Percentiles rank a stretch among this genome's conserved stretches.
phyloP scores from a whole-genome alignment of 2,329 filamentous ascomycete species.

The Exophiala viscosa region DNA sequence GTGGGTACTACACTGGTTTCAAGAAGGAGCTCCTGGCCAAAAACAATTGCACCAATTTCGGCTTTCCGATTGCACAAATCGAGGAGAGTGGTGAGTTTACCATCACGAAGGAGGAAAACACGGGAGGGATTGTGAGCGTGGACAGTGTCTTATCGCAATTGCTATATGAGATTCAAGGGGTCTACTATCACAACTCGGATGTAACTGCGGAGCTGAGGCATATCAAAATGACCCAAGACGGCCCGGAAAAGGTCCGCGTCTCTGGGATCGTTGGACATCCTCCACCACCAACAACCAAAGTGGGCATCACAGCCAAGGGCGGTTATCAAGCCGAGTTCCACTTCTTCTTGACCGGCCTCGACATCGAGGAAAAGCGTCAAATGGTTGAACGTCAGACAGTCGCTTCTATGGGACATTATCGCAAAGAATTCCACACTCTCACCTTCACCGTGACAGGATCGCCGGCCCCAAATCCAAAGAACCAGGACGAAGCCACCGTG shows the following conservation, averaged over 20 bases:
- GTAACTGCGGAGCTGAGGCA: conserved; percentile 50
- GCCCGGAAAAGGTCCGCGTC: conserved; percentile 47
- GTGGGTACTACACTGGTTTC: conserved; percentile 43
- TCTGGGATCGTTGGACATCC: conserved; percentile 39
- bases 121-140: conserved; percentile 39
- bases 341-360: conserved; percentile 43
- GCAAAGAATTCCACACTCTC: conserved; percentile 22
- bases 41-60: conserved; percentile 38
- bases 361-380: conserved; percentile 44
- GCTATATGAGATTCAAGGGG: conserved; percentile 47
- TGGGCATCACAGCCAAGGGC: conserved; percentile 44
- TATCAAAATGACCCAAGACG: conserved; percentile 49
- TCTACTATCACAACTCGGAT: conserved; percentile 55
- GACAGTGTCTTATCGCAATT: conserved; percentile 50
- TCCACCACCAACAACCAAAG: conserved; percentile 49
- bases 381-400: conserved; percentile 41
- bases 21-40: conserved; percentile 31
- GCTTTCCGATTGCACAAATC: conserved; percentile 45
- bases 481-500: conserved; percentile 34
- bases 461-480: conserved; percentile 27
- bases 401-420: conserved; percentile 29
- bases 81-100: conserved; percentile 36
- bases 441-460: conserved; percentile 20
- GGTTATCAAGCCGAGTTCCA: conserved; percentile 45
- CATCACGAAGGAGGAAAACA: conserved; percentile 40